Evolutionary conservation across 1,139 yeast genomes (phyloP), one percentile per base, ranked within the genome.

Genomic region (Debaryomyces fabryi): DNA sequence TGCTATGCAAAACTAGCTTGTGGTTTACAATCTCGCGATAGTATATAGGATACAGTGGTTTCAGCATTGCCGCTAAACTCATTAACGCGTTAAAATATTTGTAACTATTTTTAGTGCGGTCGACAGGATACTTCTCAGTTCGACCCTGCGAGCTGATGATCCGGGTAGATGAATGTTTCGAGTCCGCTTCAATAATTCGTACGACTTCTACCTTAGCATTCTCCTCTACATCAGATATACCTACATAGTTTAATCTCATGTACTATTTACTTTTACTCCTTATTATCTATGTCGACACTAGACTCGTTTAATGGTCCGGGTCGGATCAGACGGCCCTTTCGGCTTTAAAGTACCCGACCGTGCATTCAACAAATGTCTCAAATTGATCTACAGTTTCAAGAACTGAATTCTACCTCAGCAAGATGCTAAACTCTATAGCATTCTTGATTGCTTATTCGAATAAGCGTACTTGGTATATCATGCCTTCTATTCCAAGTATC

Each of bases 1-100:
- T 65, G 96, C 95, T 15, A 55, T 40, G 29, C 36, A 20, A 10
- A 30, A 30, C 23, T 40, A 30, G 10, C 18, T 12, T 4, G 7
- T 15, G 38, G 38, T 16, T 12, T 21, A 27, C 38, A 20, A 16
- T 12, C 2, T 35, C 38, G 25, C 38, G 20, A 20, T 18, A 18
- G 27, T 10, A 12, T 35, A 35, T 20, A 20, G 38, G 12, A n/a
- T 10, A 5, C 25, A 20, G 6, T 6, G 10, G 16, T 18, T 15
- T 16, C 37, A 34, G 13, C 25, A 35, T 35, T 12, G 13, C 10
- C 38, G 25, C 24, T 8, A 15, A 20, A 16, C n/a, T 13, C 15
- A 35, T 35, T 20, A 24, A 35, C 38, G 16, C 25, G 37, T 34
- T 35, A 20, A n/a, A 12, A 35, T 21, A 20, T 4, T 24, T 20